Evolutionary conservation across 306 rosid genomes (phyloP).

Genomic region (Acmispon strigosus): DNA sequence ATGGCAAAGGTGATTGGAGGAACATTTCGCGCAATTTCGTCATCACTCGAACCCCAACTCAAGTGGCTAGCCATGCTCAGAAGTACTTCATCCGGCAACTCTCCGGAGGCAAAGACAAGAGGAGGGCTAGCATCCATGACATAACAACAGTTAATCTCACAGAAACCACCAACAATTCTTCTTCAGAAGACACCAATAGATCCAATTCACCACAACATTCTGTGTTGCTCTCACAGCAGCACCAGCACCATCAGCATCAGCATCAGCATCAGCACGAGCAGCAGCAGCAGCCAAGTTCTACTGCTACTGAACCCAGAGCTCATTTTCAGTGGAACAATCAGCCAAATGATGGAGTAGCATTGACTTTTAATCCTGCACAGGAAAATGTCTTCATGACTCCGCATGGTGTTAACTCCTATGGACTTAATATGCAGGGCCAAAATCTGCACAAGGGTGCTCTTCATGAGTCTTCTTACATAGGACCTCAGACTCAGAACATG

Average conservation of each 20-base stretch:
- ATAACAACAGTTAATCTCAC: conserved; percentile 80
- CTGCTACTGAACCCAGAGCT: not conserved
- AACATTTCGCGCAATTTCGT: conserved; percentile 80
- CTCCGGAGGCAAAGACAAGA: conserved; percentile 86
- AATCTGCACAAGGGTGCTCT: conserved; percentile 34
- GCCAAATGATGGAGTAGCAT: conserved; percentile 30
- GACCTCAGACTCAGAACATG: conserved; percentile 57
- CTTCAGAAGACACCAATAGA: conserved; percentile 30
- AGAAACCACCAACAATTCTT: conserved; percentile 39
- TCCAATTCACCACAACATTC: conserved; percentile 42
- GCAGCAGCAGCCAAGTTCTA: conserved; percentile 25
- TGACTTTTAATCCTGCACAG: conserved; percentile 38
- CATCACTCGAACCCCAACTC: conserved; percentile 81
- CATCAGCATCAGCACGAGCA: conserved; percentile 1
- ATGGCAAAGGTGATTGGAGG: conserved; percentile 98
- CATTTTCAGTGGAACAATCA: conserved; percentile 67
- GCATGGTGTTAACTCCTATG: conserved; percentile 50
- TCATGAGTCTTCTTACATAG: conserved; percentile 50
- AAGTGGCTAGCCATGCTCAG: conserved; percentile 98
- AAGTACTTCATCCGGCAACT: conserved; percentile 87
- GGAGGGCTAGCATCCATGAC: conserved; percentile 97
- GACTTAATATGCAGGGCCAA: conserved; percentile 46
- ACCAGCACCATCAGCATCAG: not conserved
- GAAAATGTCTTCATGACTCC: conserved; percentile 46
- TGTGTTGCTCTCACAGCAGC: conserved; percentile 17